phyloP scores from a whole-genome alignment of 345 rosid genomes.

The Sisymbrium irio region DNA sequence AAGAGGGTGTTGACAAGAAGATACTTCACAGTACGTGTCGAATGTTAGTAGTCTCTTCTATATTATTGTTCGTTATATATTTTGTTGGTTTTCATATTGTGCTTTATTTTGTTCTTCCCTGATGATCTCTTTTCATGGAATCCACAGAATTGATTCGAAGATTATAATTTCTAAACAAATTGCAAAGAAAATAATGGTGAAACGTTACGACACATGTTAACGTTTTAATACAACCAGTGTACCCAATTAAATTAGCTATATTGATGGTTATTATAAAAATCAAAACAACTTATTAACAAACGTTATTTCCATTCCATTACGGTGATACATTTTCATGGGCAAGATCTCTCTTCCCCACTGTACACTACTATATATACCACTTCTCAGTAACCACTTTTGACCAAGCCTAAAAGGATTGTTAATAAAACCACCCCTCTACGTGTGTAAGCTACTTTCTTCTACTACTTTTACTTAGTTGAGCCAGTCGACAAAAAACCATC shows the following conservation, averaged over 20 bases:
- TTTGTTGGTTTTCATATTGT: neutral
- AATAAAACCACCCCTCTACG: conserved; percentile 26
- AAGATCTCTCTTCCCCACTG: conserved; percentile 30
- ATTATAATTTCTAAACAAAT: neutral
- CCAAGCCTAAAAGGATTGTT: conserved; percentile 20
- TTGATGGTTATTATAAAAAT: neutral
- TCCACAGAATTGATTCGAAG: neutral
- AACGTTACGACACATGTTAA: too few species aligned
- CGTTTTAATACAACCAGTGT: neutral
- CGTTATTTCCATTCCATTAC: neutral
- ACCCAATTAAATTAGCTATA: conserved; percentile 10
- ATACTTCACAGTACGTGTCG: neutral
- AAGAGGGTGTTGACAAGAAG: neutral
- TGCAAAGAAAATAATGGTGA: neutral
- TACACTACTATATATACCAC: conserved; percentile 32
- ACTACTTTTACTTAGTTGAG: conserved; percentile 24
- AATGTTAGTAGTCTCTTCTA: neutral
- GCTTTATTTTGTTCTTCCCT: neutral
- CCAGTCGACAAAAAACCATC: conserved; percentile 44
- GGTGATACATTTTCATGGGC: conserved; percentile 29
- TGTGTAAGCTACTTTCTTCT: conserved; percentile 19
- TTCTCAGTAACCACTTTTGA: conserved; percentile 10
- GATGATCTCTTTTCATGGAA: neutral
- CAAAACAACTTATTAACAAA: conserved; percentile 21
- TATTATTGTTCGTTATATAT: neutral